phyloP scores from a whole-genome alignment of 495 filamentous ascomycete species.

The Trichocladium uniseriatum region DNA sequence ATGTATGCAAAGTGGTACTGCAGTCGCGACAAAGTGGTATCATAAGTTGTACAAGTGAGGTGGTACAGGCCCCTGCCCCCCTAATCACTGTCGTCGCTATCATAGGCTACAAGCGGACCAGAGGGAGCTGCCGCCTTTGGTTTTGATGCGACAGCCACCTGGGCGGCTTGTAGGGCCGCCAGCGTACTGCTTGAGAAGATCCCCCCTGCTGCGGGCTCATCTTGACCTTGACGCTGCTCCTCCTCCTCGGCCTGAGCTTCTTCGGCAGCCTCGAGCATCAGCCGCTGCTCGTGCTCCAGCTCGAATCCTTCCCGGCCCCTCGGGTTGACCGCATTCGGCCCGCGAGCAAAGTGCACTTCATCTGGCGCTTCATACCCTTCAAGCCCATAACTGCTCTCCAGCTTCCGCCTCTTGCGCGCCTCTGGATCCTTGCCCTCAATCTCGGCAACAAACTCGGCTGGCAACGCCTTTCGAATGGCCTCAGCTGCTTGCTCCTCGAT shows the following conservation, averaged over 20 bases:
- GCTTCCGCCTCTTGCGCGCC: constrained; percentile 75
- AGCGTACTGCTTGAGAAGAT: constrained; percentile 78
- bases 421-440: constrained; percentile 86
- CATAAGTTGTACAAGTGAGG: neutral
- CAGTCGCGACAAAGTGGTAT: neutral
- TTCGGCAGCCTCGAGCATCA: constrained; percentile 39
- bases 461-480: constrained; percentile 82
- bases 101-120: constrained; percentile 80
- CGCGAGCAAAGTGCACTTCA: constrained; percentile 81
- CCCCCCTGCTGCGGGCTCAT: constrained; percentile 34
- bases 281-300: constrained; percentile 38
- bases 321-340: constrained; percentile 49
- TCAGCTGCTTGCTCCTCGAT: constrained; percentile 99
- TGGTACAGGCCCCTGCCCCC: neutral
- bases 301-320: constrained; percentile 42
- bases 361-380: constrained; percentile 91
- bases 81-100: constrained; percentile 68
- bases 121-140: constrained; percentile 33
- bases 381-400: constrained; percentile 82
- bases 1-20: neutral
- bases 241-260: constrained; percentile 34
- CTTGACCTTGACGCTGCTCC: constrained; percentile 32
- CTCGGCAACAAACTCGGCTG: constrained; percentile 84
- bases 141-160: constrained; percentile 42
- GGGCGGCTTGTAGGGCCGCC: constrained; percentile 54